A percentile compares a stretch with the other conserved stretches of the same genome.
These are phyloP conservation scores for Trypanosoma lewisi DNA, from an alignment of 208 protist genomes.

Conservation along the genomic window DNA sequence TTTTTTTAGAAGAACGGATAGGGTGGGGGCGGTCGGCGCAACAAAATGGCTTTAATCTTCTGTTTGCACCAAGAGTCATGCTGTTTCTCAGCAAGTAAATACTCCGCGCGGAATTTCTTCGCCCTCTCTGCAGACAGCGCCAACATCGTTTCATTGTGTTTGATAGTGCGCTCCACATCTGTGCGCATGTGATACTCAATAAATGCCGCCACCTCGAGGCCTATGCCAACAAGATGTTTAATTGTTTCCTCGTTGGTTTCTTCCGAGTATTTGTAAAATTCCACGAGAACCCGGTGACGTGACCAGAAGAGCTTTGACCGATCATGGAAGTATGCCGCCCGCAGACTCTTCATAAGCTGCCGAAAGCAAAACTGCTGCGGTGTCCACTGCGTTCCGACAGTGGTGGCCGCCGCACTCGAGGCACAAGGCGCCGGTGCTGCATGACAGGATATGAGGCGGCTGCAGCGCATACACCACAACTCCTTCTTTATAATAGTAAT, in stretches of 20 bases:
- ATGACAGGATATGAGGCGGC: neutral
- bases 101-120: conserved; percentile 77
- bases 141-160: conserved; percentile 82
- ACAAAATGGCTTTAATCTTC: conserved; percentile 73
- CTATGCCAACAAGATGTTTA: conserved; percentile 53
- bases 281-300: conserved; percentile 80
- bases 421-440: neutral
- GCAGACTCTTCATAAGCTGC: conserved; percentile 65
- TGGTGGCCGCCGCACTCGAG: neutral
- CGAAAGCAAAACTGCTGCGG: conserved; percentile 77
- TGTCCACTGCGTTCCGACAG: conserved; percentile 34
- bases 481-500: neutral
- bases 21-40: conserved; percentile 73
- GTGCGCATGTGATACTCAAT: conserved; percentile 81
- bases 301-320: conserved; percentile 88
- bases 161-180: conserved; percentile 75
- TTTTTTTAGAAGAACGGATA: conserved; percentile 86
- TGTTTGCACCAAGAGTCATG: conserved; percentile 91
- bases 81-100: conserved; percentile 78
- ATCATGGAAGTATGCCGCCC: conserved; percentile 81
- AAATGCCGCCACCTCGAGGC: conserved; percentile 68
- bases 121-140: conserved; percentile 63
- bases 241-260: conserved; percentile 48
- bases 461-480: conserved; percentile 6
- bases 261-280: conserved; percentile 87